Base-by-base conservation (phyloP, 371 early-diverging fungal genomes). In the Mortierella sp. region DNA sequence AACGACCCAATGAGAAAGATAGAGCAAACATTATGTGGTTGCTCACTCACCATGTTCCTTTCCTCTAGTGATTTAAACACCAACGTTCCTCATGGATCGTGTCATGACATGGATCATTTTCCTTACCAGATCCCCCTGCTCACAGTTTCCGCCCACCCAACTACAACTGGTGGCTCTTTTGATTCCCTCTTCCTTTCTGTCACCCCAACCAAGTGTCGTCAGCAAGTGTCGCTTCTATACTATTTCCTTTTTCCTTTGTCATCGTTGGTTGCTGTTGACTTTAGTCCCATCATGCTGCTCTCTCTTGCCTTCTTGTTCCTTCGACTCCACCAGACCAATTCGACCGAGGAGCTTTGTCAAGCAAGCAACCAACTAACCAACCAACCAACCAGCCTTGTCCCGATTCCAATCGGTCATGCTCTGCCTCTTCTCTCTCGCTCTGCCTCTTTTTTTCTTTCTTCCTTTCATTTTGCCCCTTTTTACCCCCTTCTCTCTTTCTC, bases 381-480 rank as follows among this genome's bases (percentile, higher is more conserved):
- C 48, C 24, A 63, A 46, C 48, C 48, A 46, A 14, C 41, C 35
- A 35, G 43, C 38, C 21, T 16, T 41, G 68, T 68, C 68, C 68
- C 68, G 68, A 68, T 68, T 41, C 41, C 68, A 68, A 38, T 68
- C 68, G 68, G 41, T 68, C 68, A 68, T 68, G 68, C 68, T 68
- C 68, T 65, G 38, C 41, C 41, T 38, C 68, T 10, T 68, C 35
- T 16, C 14, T 27, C 58, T 11, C 10, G 48, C 60, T 4, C 7
- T 58, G 29, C 32, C 60, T 58, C 56, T 60, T 29, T 60, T 32
- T 60, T 29, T 60, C 38, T 21, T 65, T 56, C n/a, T n/a, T 27
- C 8, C 11, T 56, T 56, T 24, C 7, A 21, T 24, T 35, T 68
- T 21, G 2, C 68, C 68, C 68, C 43, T 41, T 24, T 41, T 41